Percentiles rank a stretch among this genome's conserved stretches.
These are phyloP conservation scores for Achaetomium macrosporum DNA, from an alignment of 2,329 filamentous ascomycete genomes.

Conservation along the genomic window DNA sequence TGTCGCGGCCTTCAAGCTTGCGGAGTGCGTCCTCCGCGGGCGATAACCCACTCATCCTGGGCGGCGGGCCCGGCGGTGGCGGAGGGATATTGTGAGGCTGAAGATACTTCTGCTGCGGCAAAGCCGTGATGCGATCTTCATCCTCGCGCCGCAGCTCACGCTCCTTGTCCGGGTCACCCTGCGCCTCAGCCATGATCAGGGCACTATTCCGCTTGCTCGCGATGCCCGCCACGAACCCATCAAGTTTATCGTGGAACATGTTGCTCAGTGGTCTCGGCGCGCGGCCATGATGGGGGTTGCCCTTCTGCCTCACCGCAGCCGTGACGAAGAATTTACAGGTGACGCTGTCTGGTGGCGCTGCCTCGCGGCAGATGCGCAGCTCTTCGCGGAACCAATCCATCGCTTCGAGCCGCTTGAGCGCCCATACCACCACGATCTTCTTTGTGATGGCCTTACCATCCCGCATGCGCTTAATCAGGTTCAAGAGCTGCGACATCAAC, in stretches of 20 bases:
- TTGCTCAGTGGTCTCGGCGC: slow-evolving; percentile 63
- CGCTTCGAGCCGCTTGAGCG: slow-evolving; percentile 80
- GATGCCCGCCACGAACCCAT: slow-evolving; percentile 80
- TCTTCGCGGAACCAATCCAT: slow-evolving; percentile 99
- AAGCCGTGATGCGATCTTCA: slow-evolving; percentile 75
- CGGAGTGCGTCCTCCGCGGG: slow-evolving; percentile 42
- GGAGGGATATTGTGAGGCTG: slow-evolving; percentile 45
- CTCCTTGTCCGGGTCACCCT: slow-evolving; percentile 72
- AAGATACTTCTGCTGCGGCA: slow-evolving; percentile 63
- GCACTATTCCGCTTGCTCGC: slow-evolving; percentile 82
- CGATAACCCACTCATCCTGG: slow-evolving; percentile 23
- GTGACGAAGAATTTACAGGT: slow-evolving; percentile 96
- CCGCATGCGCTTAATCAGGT: slow-evolving; percentile 93
- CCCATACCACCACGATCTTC: slow-evolving; percentile 89
- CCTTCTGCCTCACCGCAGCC: slow-evolving; percentile 54
- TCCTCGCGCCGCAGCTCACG: slow-evolving; percentile 74
- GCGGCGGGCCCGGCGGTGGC: slow-evolving; percentile 29
- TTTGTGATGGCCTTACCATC: slow-evolving; percentile 91
- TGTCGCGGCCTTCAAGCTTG: slow-evolving; percentile 44
- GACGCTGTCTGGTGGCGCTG: slow-evolving; percentile 79
- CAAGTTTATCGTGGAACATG: slow-evolving; percentile 77
- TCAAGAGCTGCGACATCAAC: slow-evolving; percentile 81
- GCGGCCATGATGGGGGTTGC: slow-evolving; percentile 34
- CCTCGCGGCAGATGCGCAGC: slow-evolving; percentile 82
- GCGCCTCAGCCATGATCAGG: slow-evolving; percentile 73